A percentile compares a stretch with the other conserved stretches of the same genome.
phyloP scores from a whole-genome alignment of 352 stramenopile genomes.

The Globisporangium canariense region DNA sequence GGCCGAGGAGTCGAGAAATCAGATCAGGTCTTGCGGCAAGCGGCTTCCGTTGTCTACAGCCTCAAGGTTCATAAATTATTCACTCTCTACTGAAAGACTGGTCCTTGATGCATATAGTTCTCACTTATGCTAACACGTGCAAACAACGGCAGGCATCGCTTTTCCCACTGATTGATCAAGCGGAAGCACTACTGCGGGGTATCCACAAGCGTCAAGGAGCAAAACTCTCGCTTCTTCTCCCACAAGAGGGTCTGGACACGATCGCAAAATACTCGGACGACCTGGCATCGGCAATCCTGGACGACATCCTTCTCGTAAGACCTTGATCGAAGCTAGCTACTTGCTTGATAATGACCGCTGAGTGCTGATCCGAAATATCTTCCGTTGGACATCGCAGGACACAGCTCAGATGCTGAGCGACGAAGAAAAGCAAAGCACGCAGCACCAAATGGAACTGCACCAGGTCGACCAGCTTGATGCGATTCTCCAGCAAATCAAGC shows the following conservation, averaged over 20 bases:
- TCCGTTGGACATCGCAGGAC: constrained; percentile 27
- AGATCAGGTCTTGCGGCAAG: constrained; percentile 31
- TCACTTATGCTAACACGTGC: too few relatives aligned
- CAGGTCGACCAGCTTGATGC: constrained; percentile 40
- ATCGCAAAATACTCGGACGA: constrained; percentile 50
- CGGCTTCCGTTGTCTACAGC: constrained; percentile 44
- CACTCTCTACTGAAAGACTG: not conserved
- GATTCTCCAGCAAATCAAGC: constrained; percentile 44
- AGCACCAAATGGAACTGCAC: constrained; percentile 21
- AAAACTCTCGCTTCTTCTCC: constrained; percentile 43
- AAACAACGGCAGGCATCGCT: constrained; percentile 28
- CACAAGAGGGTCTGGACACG: constrained; percentile 28
- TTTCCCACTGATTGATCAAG: constrained; percentile 54
- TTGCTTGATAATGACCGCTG: not conserved
- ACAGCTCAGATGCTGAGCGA: constrained; percentile 56
- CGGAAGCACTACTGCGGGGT: constrained; percentile 36
- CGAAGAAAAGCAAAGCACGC: constrained; percentile 36
- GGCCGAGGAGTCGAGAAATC: constrained; percentile 11
- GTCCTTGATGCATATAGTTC: too few relatives aligned
- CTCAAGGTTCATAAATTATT: constrained; percentile 31
- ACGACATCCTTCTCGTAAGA: constrained; percentile 59
- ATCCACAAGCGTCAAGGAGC: constrained; percentile 33
- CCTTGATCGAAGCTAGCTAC: not conserved
- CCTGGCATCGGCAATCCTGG: constrained; percentile 51
- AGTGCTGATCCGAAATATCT: not conserved